These are phyloP conservation scores for Dryas octopetala DNA, from an alignment of 306 rosid species.

Conservation along the genomic window DNA sequence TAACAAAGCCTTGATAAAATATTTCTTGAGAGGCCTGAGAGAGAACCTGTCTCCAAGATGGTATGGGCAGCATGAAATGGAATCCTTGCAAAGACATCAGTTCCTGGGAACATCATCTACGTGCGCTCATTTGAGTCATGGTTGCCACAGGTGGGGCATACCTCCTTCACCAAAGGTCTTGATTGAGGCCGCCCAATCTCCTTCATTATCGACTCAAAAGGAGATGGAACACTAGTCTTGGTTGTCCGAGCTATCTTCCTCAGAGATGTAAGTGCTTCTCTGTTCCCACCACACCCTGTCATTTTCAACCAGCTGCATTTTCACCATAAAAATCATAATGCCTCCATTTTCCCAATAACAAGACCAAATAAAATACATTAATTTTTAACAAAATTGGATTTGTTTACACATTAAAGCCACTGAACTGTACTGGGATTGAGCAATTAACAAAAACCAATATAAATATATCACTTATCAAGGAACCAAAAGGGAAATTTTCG, in stretches of 20 bases:
- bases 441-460: not conserved
- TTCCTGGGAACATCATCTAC: conserved; percentile 85
- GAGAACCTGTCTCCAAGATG: conserved; percentile 69
- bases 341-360: conserved; percentile 2
- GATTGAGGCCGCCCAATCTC: conserved; percentile 56
- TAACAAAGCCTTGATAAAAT: not conserved
- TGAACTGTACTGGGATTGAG: not conserved
- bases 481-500: not conserved
- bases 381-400: not conserved
- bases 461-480: not conserved
- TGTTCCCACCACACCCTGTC: conserved; percentile 78
- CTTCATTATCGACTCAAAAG: conserved; percentile 85
- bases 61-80: conserved; percentile 90
- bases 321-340: conserved; percentile 15
- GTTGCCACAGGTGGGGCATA: conserved; percentile 76
- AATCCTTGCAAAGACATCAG: conserved; percentile 70
- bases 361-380: not conserved
- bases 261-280: conserved; percentile 87
- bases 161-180: conserved; percentile 80
- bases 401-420: not conserved
- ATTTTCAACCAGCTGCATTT: conserved; percentile 68
- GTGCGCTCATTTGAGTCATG: conserved; percentile 72
- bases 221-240: conserved; percentile 70
- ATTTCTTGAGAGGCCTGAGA: not conserved
- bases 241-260: conserved; percentile 85